Base-by-base conservation (phyloP, 129 eudicot genomes). In the Lactuca sativa region DNA sequence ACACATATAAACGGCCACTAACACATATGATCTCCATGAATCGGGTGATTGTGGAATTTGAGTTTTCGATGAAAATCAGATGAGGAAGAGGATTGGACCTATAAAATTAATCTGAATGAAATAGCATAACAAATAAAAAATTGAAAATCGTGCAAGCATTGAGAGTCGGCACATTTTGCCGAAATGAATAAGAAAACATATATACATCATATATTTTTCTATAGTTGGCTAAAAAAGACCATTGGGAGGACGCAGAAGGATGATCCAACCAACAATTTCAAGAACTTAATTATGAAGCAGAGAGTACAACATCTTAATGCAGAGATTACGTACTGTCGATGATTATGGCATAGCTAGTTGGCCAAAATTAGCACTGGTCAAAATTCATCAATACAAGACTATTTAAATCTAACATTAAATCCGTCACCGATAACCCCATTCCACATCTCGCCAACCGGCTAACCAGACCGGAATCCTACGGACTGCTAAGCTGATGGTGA, bases 361-460 rank as follows among this genome's bases (percentile, higher is more conserved):
- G 18, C 31, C 75, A 62, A 52, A 60, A 59, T 69, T 69, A 76
- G 53, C 81, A 53, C 33, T 14, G 76, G 81, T 32, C 71, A 62
- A 54, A 69, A 44, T 64, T 76, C 40, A 7, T 40, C 64, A 5
- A 43, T 37, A 17, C 75, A 69, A 69, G 69, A 69, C 71, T 70
- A 76, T 76, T 53, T 61, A 76, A 40, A 30, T 34, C 31, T 34
- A 69, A 69, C 51, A 33, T 60, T 25, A 40, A 10, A 52, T 76
- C 64, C 76, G 15, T 68, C 52, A 47, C 52, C 52, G 5, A 4
- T 25, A 62, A 30, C 43, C 61, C 58, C 71, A 69, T 76, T 69
- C 81, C 81, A 61, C 38, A 61, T 75, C 65, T 76, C 70, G 76
- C 81, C 81, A 43, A 76, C 81, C 71, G 81, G 81, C 81, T 76